Percentiles rank a stretch among this genome's conserved stretches.
These are phyloP conservation scores for Fusarium transvaalense DNA, from an alignment of 2,329 filamentous ascomycete genomes.

Conservation along the genomic window DNA sequence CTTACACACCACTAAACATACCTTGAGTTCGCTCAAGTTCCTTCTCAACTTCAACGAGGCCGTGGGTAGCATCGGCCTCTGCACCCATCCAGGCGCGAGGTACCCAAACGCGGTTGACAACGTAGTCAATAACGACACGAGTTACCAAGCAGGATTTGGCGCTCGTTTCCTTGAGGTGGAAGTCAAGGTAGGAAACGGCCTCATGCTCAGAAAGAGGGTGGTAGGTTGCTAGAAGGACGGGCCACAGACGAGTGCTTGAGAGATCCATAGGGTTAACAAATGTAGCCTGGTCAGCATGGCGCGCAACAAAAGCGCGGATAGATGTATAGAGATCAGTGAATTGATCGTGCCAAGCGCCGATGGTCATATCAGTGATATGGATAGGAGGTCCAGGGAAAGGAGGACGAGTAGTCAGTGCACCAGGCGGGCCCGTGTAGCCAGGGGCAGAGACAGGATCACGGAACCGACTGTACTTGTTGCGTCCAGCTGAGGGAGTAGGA, in stretches of 20 bases:
- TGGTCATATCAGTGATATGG: conserved; percentile 53
- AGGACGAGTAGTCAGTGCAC: conserved; percentile 38
- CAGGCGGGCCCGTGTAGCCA: conserved; percentile 30
- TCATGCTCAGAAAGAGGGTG: conserved; percentile 55
- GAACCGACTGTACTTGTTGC: conserved; percentile 50
- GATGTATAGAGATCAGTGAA: conserved; percentile 55
- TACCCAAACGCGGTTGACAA: conserved; percentile 58
- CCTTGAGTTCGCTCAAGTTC: conserved; percentile 54
- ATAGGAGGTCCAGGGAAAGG: conserved; percentile 49
- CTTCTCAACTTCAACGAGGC: conserved; percentile 54
- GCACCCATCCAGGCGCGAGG: conserved; percentile 56
- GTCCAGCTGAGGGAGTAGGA: conserved; percentile 48
- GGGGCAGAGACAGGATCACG: conserved; percentile 44
- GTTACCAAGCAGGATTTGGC: conserved; percentile 60
- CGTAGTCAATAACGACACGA: conserved; percentile 57
- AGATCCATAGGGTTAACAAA: conserved; percentile 48
- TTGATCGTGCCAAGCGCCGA: conserved; percentile 53
- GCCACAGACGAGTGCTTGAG: conserved; percentile 52
- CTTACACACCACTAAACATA: conserved; percentile 20
- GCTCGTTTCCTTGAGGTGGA: conserved; percentile 56
- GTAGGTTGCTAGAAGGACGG: conserved; percentile 55
- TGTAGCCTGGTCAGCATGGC: conserved; percentile 51
- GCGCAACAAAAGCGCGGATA: conserved; percentile 55
- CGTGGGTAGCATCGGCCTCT: conserved; percentile 52
- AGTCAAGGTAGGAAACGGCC: conserved; percentile 57